A percentile compares a stretch with the other conserved stretches of the same genome.
These are phyloP conservation scores for Linnemannia hyalina DNA, from an alignment of 192 early-diverging fungal species.

Conservation along the genomic window DNA sequence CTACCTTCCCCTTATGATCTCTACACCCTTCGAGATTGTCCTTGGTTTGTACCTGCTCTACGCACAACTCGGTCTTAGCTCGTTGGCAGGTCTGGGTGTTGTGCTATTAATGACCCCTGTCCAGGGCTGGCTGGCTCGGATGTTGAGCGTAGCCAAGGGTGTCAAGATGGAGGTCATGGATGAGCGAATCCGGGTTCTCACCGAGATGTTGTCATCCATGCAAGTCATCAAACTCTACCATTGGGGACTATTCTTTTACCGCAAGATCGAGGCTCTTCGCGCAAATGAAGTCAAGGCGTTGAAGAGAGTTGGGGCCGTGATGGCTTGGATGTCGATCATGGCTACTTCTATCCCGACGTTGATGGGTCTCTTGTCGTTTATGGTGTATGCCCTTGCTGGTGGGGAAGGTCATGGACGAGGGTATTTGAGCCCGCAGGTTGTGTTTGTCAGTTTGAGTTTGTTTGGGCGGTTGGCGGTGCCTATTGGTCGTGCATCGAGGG, in stretches of 20 bases:
- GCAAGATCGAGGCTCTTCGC: background rate
- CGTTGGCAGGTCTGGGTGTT: slow-evolving; percentile 39
- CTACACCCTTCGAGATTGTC: slow-evolving; percentile 34
- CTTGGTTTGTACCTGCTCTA: slow-evolving; percentile 34
- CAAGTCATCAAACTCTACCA: slow-evolving; percentile 58
- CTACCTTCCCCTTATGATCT: slow-evolving; percentile 5
- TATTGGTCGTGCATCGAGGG: background rate
- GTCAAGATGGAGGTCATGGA: slow-evolving; percentile 57
- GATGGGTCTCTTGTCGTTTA: slow-evolving; percentile 22
- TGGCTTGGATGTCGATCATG: slow-evolving; percentile 28
- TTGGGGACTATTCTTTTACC: slow-evolving; percentile 33
- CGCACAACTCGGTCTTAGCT: slow-evolving; percentile 34
- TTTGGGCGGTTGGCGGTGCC: slow-evolving; percentile 13
- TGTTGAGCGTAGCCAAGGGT: slow-evolving; percentile 33
- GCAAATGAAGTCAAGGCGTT: slow-evolving; percentile 17
- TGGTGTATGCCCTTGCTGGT: slow-evolving; percentile 13
- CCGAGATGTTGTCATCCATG: slow-evolving; percentile 52
- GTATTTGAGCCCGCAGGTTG: background rate
- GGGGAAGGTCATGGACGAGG: background rate
- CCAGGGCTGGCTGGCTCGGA: slow-evolving; percentile 15
- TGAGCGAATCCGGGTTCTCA: slow-evolving; percentile 43
- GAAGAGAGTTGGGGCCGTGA: background rate
- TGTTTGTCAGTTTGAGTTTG: slow-evolving; percentile 30
- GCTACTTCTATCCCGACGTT: slow-evolving; percentile 13
- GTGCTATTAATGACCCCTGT: slow-evolving; percentile 30